Evolutionary conservation across 495 filamentous ascomycete genomes (phyloP), one percentile per base, ranked within the genome.

Genomic region (Chaetomium cochliodes): DNA sequence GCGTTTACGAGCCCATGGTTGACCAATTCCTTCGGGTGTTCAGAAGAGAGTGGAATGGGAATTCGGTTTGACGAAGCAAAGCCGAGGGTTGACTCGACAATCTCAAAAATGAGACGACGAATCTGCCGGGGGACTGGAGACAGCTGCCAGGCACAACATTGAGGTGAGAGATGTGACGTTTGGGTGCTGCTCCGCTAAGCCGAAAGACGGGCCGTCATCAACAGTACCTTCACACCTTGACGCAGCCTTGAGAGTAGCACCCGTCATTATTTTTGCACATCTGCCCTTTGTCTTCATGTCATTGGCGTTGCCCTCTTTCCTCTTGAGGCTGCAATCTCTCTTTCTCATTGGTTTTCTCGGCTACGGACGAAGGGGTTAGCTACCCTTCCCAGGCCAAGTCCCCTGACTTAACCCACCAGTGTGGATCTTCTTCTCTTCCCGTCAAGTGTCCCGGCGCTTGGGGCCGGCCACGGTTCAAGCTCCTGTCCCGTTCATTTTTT

Each of bases 191-290:
- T 67, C 65, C 67, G 67, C 67, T 69, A 57, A 61, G 42, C 67
- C 67, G 67, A 69, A 26, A 41, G 56, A 25, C 64, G 60, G 64
- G 60, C 52, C 51, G 56, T 51, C 52, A 52, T n/a, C 49, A 26
- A 26, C 49, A 8, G 7, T 28, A 26, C 11, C 13, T 1, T 33
- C 37, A 54, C 20, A 44, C 59, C 20, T 54, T 56, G 39, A 47
- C 60, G 46, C 33, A 23, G 1, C 33, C 1, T 18, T 30, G 46
- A 11, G 7, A 23, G 46, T n/a, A 66, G 61, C 60, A 56, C 64
- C 69, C 69, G 66, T 67, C 69, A 68, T 63, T 56, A 57, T 44
- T 46, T 37, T 53, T 67, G 47, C 53, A 60, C 37, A 67, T 67
- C 54, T 30, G 15, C 28, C 26, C 41, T 60, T 49, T 60, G 44